Percentiles rank a stretch among this genome's conserved stretches.
Conservation (phyloP, 1,284 basidiomycete species). For the Volvariella volvacea region DNA sequence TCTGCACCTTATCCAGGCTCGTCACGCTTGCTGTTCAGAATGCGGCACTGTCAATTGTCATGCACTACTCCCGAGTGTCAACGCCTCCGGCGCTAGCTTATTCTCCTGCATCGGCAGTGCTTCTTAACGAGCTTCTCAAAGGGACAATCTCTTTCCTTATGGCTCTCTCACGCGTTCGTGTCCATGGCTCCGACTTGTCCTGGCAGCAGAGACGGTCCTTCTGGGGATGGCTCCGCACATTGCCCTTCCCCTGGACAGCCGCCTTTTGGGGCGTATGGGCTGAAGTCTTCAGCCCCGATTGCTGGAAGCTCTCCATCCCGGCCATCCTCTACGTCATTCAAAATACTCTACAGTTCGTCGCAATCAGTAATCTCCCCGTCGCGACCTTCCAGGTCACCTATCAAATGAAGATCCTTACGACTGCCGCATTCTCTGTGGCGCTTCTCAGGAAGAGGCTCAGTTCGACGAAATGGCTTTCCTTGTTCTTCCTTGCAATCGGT, state of each 20-base stretch:
- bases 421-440: conserved; percentile 85
- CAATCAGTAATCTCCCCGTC: conserved; percentile 85
- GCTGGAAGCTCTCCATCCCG: conserved; percentile 96
- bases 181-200: conserved; percentile 28
- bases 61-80: conserved; percentile 92
- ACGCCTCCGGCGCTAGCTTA: conserved; percentile 73
- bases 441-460: conserved; percentile 74
- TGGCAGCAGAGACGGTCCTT: conserved; percentile 43
- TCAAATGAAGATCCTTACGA: conserved; percentile 96
- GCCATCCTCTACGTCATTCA: conserved; percentile 95
- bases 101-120: conserved; percentile 88
- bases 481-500: conserved; percentile 81
- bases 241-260: conserved; percentile 21
- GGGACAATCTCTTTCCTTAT: conserved; percentile 83
- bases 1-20: conserved; percentile 45
- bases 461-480: conserved; percentile 75
- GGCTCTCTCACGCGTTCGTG: conserved; percentile 45
- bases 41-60: conserved; percentile 89
- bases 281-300: conserved; percentile 63
- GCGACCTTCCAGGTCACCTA: conserved; percentile 91
- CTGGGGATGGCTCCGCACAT: conserved; percentile 21
- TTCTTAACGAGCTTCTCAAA: conserved; percentile 92
- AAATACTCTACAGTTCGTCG: conserved; percentile 93
- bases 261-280: conserved; percentile 49
- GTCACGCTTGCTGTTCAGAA: conserved; percentile 95